Evolutionary conservation across 345 rosid genomes (phyloP).

Genomic region (Melastoma malabathricum): DNA sequence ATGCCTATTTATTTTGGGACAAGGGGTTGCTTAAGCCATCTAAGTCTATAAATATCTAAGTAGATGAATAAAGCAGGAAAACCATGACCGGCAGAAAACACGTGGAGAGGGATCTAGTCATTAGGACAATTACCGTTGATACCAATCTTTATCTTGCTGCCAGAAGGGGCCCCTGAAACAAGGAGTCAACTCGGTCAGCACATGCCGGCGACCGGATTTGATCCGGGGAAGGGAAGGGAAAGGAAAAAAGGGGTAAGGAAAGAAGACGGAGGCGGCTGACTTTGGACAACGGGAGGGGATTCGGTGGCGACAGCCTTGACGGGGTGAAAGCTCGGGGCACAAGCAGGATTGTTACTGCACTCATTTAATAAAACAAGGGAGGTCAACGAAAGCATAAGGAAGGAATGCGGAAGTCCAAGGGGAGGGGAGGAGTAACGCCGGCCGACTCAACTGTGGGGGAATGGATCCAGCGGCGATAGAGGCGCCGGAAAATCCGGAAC

Average conservation of each 20-base stretch:
- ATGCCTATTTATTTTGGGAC: no score
- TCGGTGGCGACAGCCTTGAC: slow-evolving; percentile 73
- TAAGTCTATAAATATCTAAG: no score
- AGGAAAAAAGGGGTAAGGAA: not conserved
- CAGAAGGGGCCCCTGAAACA: slow-evolving; percentile 33
- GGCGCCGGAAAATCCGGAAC: slow-evolving; percentile 29
- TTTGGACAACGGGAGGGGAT: slow-evolving; percentile 42
- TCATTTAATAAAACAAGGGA: not conserved
- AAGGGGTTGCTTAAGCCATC: no score
- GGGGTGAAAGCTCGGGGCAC: slow-evolving; percentile 32
- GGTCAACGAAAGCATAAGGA: not conserved
- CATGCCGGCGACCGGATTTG: not conserved
- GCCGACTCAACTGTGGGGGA: slow-evolving; percentile 50
- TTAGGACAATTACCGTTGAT: slow-evolving; percentile 50
- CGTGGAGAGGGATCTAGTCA: not conserved
- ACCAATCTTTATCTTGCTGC: slow-evolving; percentile 66
- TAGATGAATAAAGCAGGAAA: no score
- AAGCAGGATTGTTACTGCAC: not conserved
- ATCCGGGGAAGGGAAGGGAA: not conserved
- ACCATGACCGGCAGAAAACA: no score
- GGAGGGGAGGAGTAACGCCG: not conserved
- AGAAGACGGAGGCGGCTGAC: slow-evolving; percentile 25
- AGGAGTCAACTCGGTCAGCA: slow-evolving; percentile 8
- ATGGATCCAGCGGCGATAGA: slow-evolving; percentile 29
- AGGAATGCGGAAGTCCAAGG: no score